These are phyloP conservation scores for Fusarium liriodendri DNA, from an alignment of 2,329 filamentous ascomycete species.

Conservation along the genomic window DNA sequence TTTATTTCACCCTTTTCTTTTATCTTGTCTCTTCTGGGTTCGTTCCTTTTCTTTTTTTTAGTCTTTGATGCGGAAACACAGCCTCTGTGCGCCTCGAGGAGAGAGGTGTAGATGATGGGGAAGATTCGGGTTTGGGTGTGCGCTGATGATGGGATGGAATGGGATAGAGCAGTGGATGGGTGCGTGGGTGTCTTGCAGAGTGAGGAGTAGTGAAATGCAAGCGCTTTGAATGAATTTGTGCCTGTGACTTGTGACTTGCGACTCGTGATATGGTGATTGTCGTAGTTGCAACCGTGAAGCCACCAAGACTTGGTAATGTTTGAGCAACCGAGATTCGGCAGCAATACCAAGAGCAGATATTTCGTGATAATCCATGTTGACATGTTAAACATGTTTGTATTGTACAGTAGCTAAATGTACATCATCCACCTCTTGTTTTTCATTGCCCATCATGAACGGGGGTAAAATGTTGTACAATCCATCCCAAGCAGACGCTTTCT, in stretches of 20 bases:
- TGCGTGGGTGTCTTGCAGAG: slow-evolving; percentile 35
- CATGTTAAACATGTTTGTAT: slow-evolving; percentile 29
- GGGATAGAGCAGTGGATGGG: slow-evolving; percentile 27
- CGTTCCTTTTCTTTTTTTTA: slow-evolving; percentile 23
- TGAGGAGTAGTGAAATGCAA: slow-evolving; percentile 40
- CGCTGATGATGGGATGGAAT: slow-evolving; percentile 26
- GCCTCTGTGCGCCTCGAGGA: slow-evolving; percentile 21
- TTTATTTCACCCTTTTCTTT: slow-evolving; percentile 13
- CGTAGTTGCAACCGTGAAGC: background rate
- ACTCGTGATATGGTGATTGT: background rate
- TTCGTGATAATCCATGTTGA: background rate
- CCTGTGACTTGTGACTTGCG: background rate
- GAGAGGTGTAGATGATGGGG: slow-evolving; percentile 17
- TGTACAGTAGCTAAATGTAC: slow-evolving; percentile 43
- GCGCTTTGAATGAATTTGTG: slow-evolving; percentile 35
- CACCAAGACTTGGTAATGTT: background rate
- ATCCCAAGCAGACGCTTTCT: slow-evolving; percentile 38
- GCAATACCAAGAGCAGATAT: background rate
- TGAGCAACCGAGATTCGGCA: background rate
- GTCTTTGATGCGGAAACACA: slow-evolving; percentile 13
- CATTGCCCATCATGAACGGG: background rate
- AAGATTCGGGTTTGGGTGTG: slow-evolving; percentile 26
- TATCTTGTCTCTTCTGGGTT: slow-evolving; percentile 20
- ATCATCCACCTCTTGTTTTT: slow-evolving; percentile 21
- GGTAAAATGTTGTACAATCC: slow-evolving; percentile 36